Base-by-base conservation (phyloP, 768 basidiomycete species). In the Leucogyrophana mollusca region DNA sequence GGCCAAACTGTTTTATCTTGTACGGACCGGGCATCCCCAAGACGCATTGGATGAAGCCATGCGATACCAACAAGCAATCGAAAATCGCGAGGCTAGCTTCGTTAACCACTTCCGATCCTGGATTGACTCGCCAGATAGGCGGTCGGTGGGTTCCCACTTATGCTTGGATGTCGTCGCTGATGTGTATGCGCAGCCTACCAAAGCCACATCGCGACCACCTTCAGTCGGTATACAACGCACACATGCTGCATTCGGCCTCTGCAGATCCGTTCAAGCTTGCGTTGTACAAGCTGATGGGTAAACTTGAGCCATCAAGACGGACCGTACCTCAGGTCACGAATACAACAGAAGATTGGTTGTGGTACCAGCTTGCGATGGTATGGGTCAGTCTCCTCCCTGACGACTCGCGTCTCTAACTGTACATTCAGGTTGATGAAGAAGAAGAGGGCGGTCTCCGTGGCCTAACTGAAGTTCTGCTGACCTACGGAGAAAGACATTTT, bases 261-360 rank as follows among this genome's bases (percentile, higher is more conserved):
- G 83, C 83, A 13, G 96, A 98, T 64, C 94, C 94, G 0, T 98
- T 94, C 78, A 98, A 97, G 62, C 82, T 94, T 44, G 94, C 94
- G 0, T 66, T 99, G 24, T 97, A 96, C 74, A 97, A 96, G 65
- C 73, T 99, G 27, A 87, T 97, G 75, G 95, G 93, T 35, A 89
- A 89, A 56, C 78, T 95, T 43, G 96, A 99, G 55, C 82, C 92
- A 2, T 67, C 79, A 4, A 76, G 89, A 46, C 78, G 93, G 39
- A 87, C 81, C 56, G 84, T 94, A 2, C 78, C 83, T 4, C 80
- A 84, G 33, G 92, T 97, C 4, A 97, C 94, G 0, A 79, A 79
- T 9, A 94, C 94, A 1, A 94, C 91, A 2, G 96, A 97, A 62
- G 96, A 99, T 65, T 99, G 95, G 95, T 73, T 97, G 27, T 99